These are phyloP conservation scores for Euphorbia pulcherrima DNA, from an alignment of 345 rosid genomes.

Conservation along the genomic window DNA sequence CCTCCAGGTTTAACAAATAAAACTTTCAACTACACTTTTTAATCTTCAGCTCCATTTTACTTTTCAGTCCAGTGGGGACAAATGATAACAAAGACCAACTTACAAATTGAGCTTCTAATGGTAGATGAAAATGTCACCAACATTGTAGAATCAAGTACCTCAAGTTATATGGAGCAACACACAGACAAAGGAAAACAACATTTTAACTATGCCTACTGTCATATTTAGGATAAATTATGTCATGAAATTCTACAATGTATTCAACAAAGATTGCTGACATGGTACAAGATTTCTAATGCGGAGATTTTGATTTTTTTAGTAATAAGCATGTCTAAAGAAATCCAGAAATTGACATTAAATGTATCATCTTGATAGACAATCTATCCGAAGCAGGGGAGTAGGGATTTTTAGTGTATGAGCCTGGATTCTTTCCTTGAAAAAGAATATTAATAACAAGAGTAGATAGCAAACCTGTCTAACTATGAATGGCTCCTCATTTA, in stretches of 20 bases:
- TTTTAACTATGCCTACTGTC: neutral
- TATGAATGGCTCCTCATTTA: constrained; percentile 78
- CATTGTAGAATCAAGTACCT: too few species aligned
- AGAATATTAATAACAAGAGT: constrained; percentile 4
- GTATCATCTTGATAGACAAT: neutral
- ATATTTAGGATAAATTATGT: neutral
- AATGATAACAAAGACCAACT: too few species aligned
- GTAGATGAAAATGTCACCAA: neutral
- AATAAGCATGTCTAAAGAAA: neutral
- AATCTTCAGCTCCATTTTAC: neutral
- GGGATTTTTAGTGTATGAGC: neutral
- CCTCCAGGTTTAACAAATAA: neutral
- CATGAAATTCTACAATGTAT: neutral
- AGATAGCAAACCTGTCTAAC: constrained; percentile 76
- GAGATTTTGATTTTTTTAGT: neutral
- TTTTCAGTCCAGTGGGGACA: neutral
- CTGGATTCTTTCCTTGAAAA: neutral
- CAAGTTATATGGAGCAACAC: too few species aligned
- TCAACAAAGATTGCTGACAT: neutral
- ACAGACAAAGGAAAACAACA: neutral
- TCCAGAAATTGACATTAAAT: too few species aligned
- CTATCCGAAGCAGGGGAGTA: neutral
- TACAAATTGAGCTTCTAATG: too few species aligned
- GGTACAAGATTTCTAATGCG: neutral
- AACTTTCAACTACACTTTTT: neutral